Percentiles rank a stretch among this genome's conserved stretches.
phyloP scores from a whole-genome alignment of 768 basidiomycete species.

The Hericium alpestre region DNA sequence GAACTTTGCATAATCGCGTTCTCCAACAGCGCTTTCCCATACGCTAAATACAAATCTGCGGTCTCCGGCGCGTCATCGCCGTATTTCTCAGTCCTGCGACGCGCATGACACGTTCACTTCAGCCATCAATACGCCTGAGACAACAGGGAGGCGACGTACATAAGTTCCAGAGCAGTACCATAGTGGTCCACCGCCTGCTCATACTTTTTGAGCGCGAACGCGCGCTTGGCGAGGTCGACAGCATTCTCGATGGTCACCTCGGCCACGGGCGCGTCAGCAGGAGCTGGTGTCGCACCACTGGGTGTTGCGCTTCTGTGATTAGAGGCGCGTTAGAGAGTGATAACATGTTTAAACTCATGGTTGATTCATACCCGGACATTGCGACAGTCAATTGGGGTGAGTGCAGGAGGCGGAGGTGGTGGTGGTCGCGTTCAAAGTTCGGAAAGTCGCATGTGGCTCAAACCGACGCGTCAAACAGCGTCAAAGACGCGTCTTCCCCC shows the following conservation, averaged over 20 bases:
- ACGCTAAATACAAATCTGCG: slow-evolving; percentile 82
- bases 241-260: slow-evolving; percentile 37
- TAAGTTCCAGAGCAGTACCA: slow-evolving; percentile 71
- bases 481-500: background rate
- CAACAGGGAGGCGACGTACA: slow-evolving; percentile 39
- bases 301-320: no score
- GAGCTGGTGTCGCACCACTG: no score
- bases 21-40: slow-evolving; percentile 88
- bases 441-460: background rate
- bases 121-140: background rate
- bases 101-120: slow-evolving; percentile 1
- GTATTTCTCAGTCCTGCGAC: slow-evolving; percentile 52
- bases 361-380: background rate
- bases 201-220: slow-evolving; percentile 78
- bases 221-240: slow-evolving; percentile 76
- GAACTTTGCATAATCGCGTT: slow-evolving; percentile 79
- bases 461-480: background rate
- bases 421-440: background rate
- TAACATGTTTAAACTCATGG: background rate
- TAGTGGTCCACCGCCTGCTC: slow-evolving; percentile 81
- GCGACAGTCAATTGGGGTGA: background rate
- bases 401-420: background rate
- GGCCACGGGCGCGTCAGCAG: background rate
- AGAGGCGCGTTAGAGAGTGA: no score
- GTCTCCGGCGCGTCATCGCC: slow-evolving; percentile 76